Evolutionary conservation across 345 rosid genomes (phyloP).

Genomic region (Eucalyptus victrix): DNA sequence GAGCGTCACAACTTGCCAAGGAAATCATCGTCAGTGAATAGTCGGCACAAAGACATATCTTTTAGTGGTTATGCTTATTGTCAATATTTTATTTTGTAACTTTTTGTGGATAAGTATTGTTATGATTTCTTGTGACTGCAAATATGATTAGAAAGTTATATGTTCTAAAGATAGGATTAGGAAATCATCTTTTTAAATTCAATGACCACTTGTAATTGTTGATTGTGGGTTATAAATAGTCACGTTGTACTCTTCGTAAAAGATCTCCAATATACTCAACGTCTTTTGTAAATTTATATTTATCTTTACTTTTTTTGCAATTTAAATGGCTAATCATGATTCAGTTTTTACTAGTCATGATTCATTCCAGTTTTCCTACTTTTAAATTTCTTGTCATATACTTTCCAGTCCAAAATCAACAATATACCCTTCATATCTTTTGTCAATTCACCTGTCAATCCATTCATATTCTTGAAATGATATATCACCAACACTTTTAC

Average conservation of each 20-base stretch:
- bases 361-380: background rate
- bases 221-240: background rate
- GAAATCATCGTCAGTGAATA: background rate
- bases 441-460: background rate
- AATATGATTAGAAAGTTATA: background rate
- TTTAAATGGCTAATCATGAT: background rate
- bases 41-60: background rate
- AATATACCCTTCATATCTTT: background rate
- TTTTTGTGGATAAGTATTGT: background rate
- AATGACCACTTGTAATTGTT: accelerated
- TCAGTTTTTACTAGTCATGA: accelerated
- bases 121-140: background rate
- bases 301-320: background rate
- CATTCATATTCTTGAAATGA: background rate
- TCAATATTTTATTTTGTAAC: background rate
- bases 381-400: background rate
- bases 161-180: background rate
- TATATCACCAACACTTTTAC: background rate
- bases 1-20: background rate
- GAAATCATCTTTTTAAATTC: background rate
- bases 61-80: background rate
- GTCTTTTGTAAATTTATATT: background rate
- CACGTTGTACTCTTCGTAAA: background rate
- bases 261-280: background rate
- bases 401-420: background rate